A percentile compares a stretch with the other conserved stretches of the same genome.
Evolutionary conservation across 1,284 basidiomycete genomes (phyloP).

Genomic region (Melampsora americana): DNA sequence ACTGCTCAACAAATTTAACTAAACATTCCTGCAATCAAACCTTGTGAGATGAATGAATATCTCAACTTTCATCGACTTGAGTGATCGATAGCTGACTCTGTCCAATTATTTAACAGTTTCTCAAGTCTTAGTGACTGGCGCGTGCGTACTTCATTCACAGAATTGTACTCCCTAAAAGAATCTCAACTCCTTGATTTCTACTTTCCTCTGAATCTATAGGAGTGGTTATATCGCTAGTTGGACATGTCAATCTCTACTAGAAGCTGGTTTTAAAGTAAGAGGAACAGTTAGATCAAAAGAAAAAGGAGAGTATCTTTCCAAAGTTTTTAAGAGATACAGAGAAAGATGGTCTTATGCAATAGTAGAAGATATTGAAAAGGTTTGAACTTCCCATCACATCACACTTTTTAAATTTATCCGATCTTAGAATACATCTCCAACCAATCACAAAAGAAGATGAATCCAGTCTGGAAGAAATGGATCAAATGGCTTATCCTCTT

Average conservation of each 20-base stretch:
- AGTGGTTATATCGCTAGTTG: constrained; percentile 52
- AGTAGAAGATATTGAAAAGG: constrained; percentile 54
- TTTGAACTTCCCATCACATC: constrained; percentile 24
- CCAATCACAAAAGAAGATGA: too few species aligned
- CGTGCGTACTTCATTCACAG: not conserved
- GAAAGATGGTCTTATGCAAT: constrained; percentile 52
- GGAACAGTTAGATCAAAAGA: constrained; percentile 55
- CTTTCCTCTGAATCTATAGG: not conserved
- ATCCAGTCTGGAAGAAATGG: too few species aligned
- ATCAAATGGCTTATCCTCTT: too few species aligned
- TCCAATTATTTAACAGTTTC: constrained; percentile 1
- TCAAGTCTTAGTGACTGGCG: constrained; percentile 7
- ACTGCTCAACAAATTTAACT: too few species aligned
- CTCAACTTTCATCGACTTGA: not conserved
- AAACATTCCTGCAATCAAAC: not conserved
- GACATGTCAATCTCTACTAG: constrained; percentile 51
- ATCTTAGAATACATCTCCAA: too few species aligned
- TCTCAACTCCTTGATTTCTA: not conserved
- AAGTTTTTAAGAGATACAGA: constrained; percentile 50
- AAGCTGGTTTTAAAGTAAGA: constrained; percentile 54
- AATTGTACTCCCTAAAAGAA: not conserved
- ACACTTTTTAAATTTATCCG: not conserved
- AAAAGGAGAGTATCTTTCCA: constrained; percentile 56
- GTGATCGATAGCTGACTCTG: not conserved
- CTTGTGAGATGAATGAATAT: not conserved